Evolutionary conservation across 169 alveolate genomes (phyloP), one percentile per base, ranked within the genome.

Genomic region (Plasmodium vinckei): DNA sequence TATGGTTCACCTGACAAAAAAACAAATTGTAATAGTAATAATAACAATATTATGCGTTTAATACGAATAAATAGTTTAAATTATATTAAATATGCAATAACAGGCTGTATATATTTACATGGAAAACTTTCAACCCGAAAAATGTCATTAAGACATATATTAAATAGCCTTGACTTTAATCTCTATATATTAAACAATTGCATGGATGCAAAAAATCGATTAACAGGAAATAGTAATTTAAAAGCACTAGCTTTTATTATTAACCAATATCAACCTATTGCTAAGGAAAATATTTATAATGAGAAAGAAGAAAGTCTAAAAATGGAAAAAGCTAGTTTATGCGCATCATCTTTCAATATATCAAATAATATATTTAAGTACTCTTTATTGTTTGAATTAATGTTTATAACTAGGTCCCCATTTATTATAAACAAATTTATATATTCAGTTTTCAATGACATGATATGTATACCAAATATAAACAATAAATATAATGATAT

Each of bases 341-440:
- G 27, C 25, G 17, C 67, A 23, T 79, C 67, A 51, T 53, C 70
- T n/a, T 79, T 79, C 65, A 79, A 64, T 21, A 42, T 79, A 17
- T 65, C 89, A 1, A 79, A 70, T 46, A 79, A 60, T 60, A 79
- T 79, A 9, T 44, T 46, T 2, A 79, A 53, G 54, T 79, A 79
- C 42, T 21, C 89, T 53, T 42, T 79, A 65, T 51, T 79, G 10
- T 65, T 65, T 46, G 89, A 79, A 79, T 53, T 79, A 47, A 79
- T 79, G 79, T 65, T 79, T 67, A 79, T 79, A 21, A 79, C 89
- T 5, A 79, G 89, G 17, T 79, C 89, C 2, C 89, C 89, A 54
- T 79, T 33, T 69, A 79, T 79, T 15, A 69, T 79, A 23, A 79
- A 79, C 27, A 79, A 79, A 27, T 79, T 79, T 46, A 67, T 79